These are phyloP conservation scores for Diplocarpon rosae DNA, from an alignment of 2,329 filamentous ascomycete species.

Conservation along the genomic window DNA sequence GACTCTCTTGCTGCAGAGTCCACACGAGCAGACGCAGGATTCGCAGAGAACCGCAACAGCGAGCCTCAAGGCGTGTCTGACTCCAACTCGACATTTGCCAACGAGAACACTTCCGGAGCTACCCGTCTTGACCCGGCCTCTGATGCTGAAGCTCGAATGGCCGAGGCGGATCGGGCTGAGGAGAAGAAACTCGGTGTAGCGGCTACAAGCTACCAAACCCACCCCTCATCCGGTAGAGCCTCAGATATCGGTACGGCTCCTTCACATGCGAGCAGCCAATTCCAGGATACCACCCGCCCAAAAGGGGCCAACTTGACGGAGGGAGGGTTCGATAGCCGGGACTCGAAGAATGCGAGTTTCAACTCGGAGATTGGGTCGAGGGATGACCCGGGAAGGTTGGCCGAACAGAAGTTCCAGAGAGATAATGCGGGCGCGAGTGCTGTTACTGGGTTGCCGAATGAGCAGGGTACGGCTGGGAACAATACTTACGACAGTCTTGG, in stretches of 20 bases:
- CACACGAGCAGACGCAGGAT: constrained; percentile 44
- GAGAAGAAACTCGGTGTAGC: constrained; percentile 16
- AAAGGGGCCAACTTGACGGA: constrained; percentile 25
- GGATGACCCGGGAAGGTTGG: constrained; percentile 36
- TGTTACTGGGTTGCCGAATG: constrained; percentile 16
- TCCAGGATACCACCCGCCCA: constrained; percentile 12
- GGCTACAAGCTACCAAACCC: constrained; percentile 12
- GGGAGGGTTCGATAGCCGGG: constrained; percentile 20
- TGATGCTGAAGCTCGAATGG: constrained; percentile 20
- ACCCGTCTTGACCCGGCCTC: constrained; percentile 34
- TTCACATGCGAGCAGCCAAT: constrained; percentile 21
- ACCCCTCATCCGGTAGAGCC: constrained; percentile 5
- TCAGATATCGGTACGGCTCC: constrained; percentile 18
- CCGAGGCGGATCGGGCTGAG: constrained; percentile 16
- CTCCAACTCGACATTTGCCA: constrained; percentile 43
- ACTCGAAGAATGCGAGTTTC: constrained; percentile 25
- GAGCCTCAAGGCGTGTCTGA: constrained; percentile 39
- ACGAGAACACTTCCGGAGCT: constrained; percentile 42
- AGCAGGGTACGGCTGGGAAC: constrained; percentile 13
- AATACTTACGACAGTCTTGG: constrained; percentile 16
- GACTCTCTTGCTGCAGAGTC: constrained; percentile 74
- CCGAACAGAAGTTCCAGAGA: constrained; percentile 33
- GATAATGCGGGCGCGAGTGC: constrained; percentile 18
- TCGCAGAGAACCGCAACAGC: constrained; percentile 46
- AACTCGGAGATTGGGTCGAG: constrained; percentile 34